A percentile compares a stretch with the other conserved stretches of the same genome.
Evolutionary conservation across 306 rosid species (phyloP).

Genomic region (Trichosanthes truncata): DNA sequence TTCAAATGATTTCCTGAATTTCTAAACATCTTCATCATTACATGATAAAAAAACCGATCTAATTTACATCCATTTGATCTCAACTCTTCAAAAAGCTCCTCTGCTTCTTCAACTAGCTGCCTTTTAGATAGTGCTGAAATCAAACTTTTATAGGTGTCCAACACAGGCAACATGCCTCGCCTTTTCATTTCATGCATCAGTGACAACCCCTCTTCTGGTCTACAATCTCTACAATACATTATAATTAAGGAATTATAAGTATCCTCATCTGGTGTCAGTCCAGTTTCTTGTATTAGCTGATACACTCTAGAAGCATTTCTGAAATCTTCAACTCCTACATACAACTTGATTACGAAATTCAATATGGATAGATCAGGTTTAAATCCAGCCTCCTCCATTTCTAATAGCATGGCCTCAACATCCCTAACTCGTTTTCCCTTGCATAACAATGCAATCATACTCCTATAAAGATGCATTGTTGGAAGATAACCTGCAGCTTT

Average conservation of each 20-base stretch:
- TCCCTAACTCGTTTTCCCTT: slow-evolving; percentile 62
- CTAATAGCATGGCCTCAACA: slow-evolving; percentile 66
- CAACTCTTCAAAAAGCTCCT: slow-evolving; percentile 84
- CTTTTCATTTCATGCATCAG: slow-evolving; percentile 77
- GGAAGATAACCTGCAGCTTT: slow-evolving; percentile 94
- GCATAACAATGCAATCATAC: slow-evolving; percentile 61
- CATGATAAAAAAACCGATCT: slow-evolving; percentile 84
- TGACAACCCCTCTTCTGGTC: slow-evolving; percentile 82
- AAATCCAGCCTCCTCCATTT: slow-evolving; percentile 82
- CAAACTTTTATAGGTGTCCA: slow-evolving; percentile 82
- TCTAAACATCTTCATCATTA: slow-evolving; percentile 84
- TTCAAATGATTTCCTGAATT: slow-evolving; percentile 65
- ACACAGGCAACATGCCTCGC: slow-evolving; percentile 59
- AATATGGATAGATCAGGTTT: slow-evolving; percentile 72
- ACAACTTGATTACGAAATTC: slow-evolving; percentile 63
- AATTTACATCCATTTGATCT: slow-evolving; percentile 50
- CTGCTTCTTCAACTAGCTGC: slow-evolving; percentile 56
- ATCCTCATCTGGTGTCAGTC: slow-evolving; percentile 63
- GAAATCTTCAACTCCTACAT: slow-evolving; percentile 61
- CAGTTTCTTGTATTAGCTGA: slow-evolving; percentile 56
- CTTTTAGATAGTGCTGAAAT: slow-evolving; percentile 79
- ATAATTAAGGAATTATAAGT: slow-evolving; percentile 63
- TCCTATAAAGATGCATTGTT: slow-evolving; percentile 71
- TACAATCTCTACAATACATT: slow-evolving; percentile 82
- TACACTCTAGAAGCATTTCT: slow-evolving; percentile 44